These are phyloP conservation scores for Hymenoscyphus salicellus DNA, from an alignment of 2,329 filamentous ascomycete species.

Conservation along the genomic window DNA sequence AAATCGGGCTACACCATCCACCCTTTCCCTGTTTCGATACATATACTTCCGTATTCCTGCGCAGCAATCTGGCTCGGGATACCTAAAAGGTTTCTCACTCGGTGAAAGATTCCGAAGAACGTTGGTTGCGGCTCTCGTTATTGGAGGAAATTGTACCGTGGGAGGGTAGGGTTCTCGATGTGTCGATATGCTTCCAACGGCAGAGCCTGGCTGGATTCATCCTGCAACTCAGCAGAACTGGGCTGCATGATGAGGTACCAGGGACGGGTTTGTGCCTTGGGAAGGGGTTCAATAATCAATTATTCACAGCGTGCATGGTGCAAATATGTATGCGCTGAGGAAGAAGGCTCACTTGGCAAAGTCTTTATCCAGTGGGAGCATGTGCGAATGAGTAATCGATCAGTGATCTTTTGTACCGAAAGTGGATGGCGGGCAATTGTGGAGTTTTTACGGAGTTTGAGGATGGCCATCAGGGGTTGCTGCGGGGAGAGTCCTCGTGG, in stretches of 20 bases:
- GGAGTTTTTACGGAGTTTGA: background rate
- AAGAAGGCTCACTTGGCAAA: background rate
- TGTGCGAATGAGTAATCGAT: conserved; percentile 5
- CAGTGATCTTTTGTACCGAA: conserved; percentile 7
- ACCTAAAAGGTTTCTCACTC: conserved; percentile 7
- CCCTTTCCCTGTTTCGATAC: background rate
- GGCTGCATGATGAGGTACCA: conserved; percentile 8
- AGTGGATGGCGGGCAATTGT: conserved; percentile 4
- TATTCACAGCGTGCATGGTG: background rate
- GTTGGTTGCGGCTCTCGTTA: background rate
- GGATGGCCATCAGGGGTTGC: background rate
- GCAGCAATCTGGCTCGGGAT: conserved; percentile 11
- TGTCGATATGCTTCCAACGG: background rate
- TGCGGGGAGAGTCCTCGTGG: background rate
- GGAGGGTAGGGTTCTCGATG: background rate
- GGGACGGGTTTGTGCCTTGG: background rate
- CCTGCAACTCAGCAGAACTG: conserved; percentile 4
- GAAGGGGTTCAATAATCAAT: background rate
- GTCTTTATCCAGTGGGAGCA: conserved; percentile 1
- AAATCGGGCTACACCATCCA: conserved; percentile 7
- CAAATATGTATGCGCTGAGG: background rate
- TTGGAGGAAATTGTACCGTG: conserved; percentile 7
- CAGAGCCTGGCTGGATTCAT: conserved; percentile 4
- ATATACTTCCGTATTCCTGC: conserved; percentile 1
- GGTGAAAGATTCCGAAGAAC: conserved; percentile 6